Evolutionary conservation across 2,329 filamentous ascomycete species (phyloP).

Genomic region (Penicillium sclerotiorum): DNA sequence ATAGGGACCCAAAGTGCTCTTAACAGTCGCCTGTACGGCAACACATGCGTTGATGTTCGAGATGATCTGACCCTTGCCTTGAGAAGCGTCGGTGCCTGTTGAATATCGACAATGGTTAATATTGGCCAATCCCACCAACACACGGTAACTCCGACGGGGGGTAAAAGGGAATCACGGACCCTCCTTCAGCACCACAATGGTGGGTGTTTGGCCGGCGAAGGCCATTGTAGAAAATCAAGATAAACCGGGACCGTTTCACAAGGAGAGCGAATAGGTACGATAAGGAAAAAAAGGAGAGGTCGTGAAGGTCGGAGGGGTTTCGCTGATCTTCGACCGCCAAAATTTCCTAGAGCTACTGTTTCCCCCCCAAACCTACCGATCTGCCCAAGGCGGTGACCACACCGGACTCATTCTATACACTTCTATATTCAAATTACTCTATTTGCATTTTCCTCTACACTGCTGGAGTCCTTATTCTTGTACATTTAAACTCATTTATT

Average conservation of each 20-base stretch:
- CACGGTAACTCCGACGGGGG: conserved; percentile 21
- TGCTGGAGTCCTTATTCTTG: not conserved
- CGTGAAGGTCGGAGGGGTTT: conserved; percentile 34
- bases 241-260: conserved; percentile 22
- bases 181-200: conserved; percentile 97
- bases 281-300: conserved; percentile 30
- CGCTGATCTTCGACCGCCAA: conserved; percentile 40
- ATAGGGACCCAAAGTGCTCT: conserved; percentile 93
- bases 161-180: conserved; percentile 60
- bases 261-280: conserved; percentile 19
- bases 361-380: conserved; percentile 33
- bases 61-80: conserved; percentile 93
- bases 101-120: conserved; percentile 30
- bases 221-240: conserved; percentile 66
- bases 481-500: not conserved
- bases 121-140: conserved; percentile 23
- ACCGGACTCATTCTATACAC: not conserved
- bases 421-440: not conserved
- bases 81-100: conserved; percentile 91
- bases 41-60: conserved; percentile 99
- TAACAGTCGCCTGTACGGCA: conserved; percentile 93
- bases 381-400: conserved; percentile 38
- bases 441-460: not conserved
- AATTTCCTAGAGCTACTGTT: conserved; percentile 46
- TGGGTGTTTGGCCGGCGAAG: conserved; percentile 95